These are phyloP conservation scores for Cutaneotrichosporon curvatum DNA, from an alignment of 1,284 basidiomycete species.

Conservation along the genomic window DNA sequence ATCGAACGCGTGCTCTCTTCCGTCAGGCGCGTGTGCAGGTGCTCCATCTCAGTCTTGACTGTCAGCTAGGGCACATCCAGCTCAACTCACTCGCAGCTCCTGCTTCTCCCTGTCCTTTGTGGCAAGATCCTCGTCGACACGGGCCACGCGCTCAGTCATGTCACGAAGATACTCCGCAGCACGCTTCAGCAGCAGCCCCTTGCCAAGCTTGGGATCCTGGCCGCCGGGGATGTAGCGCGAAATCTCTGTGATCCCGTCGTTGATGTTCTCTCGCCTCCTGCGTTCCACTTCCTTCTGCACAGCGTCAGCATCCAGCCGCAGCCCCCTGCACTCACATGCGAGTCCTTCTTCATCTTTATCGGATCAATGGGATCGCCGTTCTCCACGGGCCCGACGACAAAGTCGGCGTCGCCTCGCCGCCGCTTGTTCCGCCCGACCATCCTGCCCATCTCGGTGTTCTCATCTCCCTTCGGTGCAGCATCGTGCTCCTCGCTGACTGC, in stretches of 20 bases:
- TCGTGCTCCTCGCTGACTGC: not conserved
- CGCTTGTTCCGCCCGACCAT: conserved; percentile 6
- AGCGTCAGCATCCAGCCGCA: not conserved
- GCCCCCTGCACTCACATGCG: conserved; percentile 31
- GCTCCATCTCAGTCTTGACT: conserved; percentile 20
- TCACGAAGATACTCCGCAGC: conserved; percentile 32
- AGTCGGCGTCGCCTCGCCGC: conserved; percentile 17
- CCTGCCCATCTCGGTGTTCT: not conserved
- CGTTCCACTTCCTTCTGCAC: conserved; percentile 92
- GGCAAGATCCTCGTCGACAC: conserved; percentile 20
- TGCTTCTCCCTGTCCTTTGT: conserved; percentile 22
- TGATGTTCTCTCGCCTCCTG: conserved; percentile 85
- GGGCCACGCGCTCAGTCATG: conserved; percentile 15
- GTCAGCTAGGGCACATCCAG: not conserved
- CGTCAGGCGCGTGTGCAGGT: conserved; percentile 16
- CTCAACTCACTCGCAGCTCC: conserved; percentile 27
- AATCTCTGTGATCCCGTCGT: conserved; percentile 89
- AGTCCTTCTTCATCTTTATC: conserved; percentile 38
- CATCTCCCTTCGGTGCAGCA: not conserved
- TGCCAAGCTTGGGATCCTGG: conserved; percentile 31
- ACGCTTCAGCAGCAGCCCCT: conserved; percentile 29
- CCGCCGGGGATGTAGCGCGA: conserved; percentile 80
- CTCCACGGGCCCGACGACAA: conserved; percentile 17
- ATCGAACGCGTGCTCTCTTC: conserved; percentile 31
- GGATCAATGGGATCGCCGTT: conserved; percentile 27